Percentiles rank a stretch among this genome's conserved stretches.
phyloP scores from a whole-genome alignment of 805 yeast genomes.

The Wickerhamomyces queroliae region DNA sequence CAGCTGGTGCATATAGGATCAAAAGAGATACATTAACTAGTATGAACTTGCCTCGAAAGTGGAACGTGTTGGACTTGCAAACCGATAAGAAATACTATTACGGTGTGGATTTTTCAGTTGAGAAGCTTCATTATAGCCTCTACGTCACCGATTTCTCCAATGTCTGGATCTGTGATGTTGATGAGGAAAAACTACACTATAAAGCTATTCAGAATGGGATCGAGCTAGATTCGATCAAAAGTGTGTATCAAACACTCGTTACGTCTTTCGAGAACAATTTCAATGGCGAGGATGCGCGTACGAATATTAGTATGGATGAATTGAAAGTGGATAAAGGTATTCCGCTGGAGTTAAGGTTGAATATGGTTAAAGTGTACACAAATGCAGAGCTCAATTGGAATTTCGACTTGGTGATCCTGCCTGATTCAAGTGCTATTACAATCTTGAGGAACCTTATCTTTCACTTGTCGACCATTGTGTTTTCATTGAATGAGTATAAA shows the following conservation, averaged over 20 bases:
- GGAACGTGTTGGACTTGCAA: constrained; percentile 13
- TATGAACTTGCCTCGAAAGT: constrained; percentile 16
- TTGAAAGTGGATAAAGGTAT: constrained; percentile 12
- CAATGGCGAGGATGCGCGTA: constrained; percentile 4
- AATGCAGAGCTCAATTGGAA: constrained; percentile 15
- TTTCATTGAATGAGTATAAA: constrained; percentile 15
- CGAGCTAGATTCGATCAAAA: constrained; percentile 5
- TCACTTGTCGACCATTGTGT: constrained; percentile 15
- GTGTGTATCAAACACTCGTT: constrained; percentile 9
- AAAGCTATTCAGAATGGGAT: constrained; percentile 14
- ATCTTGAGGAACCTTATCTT: constrained; percentile 17
- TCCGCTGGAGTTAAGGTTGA: constrained; percentile 14
- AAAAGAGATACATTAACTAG: no score
- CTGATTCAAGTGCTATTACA: constrained; percentile 17
- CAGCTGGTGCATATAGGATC: neutral
- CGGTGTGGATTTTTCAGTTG: constrained; percentile 14
- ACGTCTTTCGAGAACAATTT: constrained; percentile 12
- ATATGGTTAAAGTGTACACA: constrained; percentile 5
- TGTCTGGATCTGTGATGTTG: constrained; percentile 20
- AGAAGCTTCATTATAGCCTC: constrained; percentile 6
- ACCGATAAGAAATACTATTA: constrained; percentile 10
- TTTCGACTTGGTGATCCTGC: constrained; percentile 15
- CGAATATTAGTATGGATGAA: constrained; percentile 5
- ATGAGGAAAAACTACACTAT: constrained; percentile 7
- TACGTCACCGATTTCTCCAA: constrained; percentile 18